Evolutionary conservation across 2,329 filamentous ascomycete genomes (phyloP), one percentile per base, ranked within the genome.

Genomic region (Sporothrix schenckii): DNA sequence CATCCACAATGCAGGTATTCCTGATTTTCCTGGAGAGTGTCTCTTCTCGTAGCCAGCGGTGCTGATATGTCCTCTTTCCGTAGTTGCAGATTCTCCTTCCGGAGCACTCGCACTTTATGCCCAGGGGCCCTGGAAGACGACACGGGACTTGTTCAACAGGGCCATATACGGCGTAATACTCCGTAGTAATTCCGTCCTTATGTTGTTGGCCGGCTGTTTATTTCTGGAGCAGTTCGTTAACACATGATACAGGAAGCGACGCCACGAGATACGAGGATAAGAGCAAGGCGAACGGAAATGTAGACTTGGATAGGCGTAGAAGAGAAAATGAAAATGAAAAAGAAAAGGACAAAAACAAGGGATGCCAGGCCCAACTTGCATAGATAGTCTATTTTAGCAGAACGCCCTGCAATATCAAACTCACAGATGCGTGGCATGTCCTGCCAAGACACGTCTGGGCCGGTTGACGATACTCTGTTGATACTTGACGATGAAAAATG

Each of bases 381-480:
- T 49, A 30, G 47, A 47, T 34, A 52, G 50, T 44, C 63, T 30
- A 49, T 53, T 66, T 66, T 53, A 49, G 65, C 65, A 6, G 30
- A 41, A 27, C 49, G 34, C 34, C 65, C 65, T 67, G 65, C 65
- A 67, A 54, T 53, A 66, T 67, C 50, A 54, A 47, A 54, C 7
- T 6, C 7, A 4, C 5, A 13, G 16, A 30, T 30, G 44, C 24
- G 4, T 50, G 44, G 61, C 44, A 30, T 50, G 61, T 30, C 30
- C 24, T 50, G 61, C 44, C 61, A 65, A 65, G 61, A 30, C 14
- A n/a, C 34, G n/a, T 39, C 56, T 61, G n/a, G 41, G 41, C 41
- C n/a, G 60, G 41, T 27, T 63, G 41, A 41, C 14, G 44, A 49
- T 30, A 50, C 34, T 6, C 44, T 50, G n/a, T 50, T 34, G 30